Conservation (phyloP, 163 green algal species). For the Chlorella variabilis region DNA sequence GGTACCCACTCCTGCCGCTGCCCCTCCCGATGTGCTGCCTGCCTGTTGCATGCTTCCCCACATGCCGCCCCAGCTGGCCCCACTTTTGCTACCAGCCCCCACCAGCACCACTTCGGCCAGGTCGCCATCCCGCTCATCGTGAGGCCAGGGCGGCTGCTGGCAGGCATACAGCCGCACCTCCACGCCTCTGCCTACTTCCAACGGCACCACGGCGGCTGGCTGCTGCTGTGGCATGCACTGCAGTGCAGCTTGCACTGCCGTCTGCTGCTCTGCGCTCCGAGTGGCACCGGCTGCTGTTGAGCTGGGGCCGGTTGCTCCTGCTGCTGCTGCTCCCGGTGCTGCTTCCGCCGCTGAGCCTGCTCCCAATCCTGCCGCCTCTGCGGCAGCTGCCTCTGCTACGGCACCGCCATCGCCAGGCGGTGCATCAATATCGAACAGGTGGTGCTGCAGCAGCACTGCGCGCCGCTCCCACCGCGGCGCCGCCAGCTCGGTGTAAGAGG, state of each 20-base stretch:
- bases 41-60: slow-evolving; percentile 2
- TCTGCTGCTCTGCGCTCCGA: neutral
- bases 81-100: neutral
- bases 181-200: neutral
- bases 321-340: neutral
- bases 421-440: slow-evolving; percentile 71
- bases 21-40: neutral
- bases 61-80: slow-evolving; percentile 16
- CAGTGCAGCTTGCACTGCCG: neutral
- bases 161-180: slow-evolving; percentile 14
- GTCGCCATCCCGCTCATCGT: slow-evolving; percentile 38
- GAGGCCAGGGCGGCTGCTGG: slow-evolving; percentile 45
- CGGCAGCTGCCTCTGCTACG: neutral
- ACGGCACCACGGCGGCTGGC: neutral
- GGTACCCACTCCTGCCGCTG: neutral
- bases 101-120: slow-evolving; percentile 32
- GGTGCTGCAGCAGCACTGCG: slow-evolving; percentile 56
- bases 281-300: neutral
- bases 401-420: neutral
- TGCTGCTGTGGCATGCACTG: neutral
- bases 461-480: slow-evolving; percentile 65
- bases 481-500: slow-evolving; percentile 72
- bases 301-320: neutral
- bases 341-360: neutral
- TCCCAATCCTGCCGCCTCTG: neutral